phyloP scores from a whole-genome alignment of 2,329 filamentous ascomycete genomes.

The Aureobasidium sp. region DNA sequence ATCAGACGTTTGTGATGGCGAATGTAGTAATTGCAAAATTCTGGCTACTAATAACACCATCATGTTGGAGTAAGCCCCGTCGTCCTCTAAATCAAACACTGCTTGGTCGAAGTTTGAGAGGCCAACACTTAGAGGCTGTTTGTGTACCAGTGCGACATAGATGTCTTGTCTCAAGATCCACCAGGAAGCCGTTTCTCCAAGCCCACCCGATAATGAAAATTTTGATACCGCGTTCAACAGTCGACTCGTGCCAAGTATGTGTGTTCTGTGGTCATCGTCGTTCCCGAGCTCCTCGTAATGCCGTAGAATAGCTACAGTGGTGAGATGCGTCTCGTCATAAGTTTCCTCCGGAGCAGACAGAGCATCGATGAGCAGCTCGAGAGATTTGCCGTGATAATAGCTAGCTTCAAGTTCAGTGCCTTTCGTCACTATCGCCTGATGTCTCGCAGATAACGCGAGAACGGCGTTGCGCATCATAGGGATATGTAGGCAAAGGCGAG shows the following conservation, averaged over 20 bases:
- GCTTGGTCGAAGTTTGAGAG: slow-evolving; percentile 35
- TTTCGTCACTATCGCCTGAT: slow-evolving; percentile 25
- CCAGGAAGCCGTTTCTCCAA: slow-evolving; percentile 38
- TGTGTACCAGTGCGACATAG: slow-evolving; percentile 34
- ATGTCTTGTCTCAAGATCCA: slow-evolving; percentile 38
- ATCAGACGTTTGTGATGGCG: not conserved
- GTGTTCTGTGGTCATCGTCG: slow-evolving; percentile 29
- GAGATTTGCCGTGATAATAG: slow-evolving; percentile 30
- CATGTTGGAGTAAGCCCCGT: slow-evolving; percentile 34
- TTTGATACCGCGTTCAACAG: slow-evolving; percentile 35
- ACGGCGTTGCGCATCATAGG: slow-evolving; percentile 30
- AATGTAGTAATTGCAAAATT: slow-evolving; percentile 27
- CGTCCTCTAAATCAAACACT: slow-evolving; percentile 33
- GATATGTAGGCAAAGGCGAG: slow-evolving; percentile 27
- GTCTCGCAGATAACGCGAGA: slow-evolving; percentile 31
- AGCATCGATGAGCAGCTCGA: slow-evolving; percentile 31
- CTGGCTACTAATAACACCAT: slow-evolving; percentile 36
- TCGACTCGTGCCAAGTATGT: slow-evolving; percentile 34
- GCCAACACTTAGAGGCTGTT: slow-evolving; percentile 33
- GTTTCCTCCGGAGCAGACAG: slow-evolving; percentile 24
- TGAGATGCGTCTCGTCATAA: slow-evolving; percentile 30
- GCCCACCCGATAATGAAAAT: slow-evolving; percentile 35
- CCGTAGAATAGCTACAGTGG: slow-evolving; percentile 30
- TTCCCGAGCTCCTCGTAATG: slow-evolving; percentile 33
- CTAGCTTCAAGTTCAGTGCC: slow-evolving; percentile 26